These are phyloP conservation scores for Cryptococcus sp. DNA, from an alignment of 1,284 basidiomycete species.

Conservation along the genomic window DNA sequence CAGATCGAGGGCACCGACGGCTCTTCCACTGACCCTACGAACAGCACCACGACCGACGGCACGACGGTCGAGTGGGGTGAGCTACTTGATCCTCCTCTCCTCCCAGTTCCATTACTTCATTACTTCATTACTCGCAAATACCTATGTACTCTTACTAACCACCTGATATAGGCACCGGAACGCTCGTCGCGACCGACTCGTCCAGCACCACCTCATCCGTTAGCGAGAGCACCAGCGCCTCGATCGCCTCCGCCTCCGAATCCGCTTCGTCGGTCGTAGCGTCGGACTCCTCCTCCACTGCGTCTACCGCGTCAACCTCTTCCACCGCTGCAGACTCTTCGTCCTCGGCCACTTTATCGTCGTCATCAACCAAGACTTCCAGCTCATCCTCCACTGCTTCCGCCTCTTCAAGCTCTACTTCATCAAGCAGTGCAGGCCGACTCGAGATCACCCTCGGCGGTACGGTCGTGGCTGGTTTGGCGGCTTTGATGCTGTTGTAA, in stretches of 20 bases:
- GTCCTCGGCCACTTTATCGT: constrained; percentile 8
- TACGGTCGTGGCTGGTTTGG: constrained; percentile 3
- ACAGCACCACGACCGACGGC: constrained; percentile 39
- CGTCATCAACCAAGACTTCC: constrained; percentile 10
- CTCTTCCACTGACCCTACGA: constrained; percentile 38
- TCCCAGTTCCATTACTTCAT: not conserved
- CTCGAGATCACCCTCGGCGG: constrained; percentile 16
- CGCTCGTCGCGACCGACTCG: constrained; percentile 24
- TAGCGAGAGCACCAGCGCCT: constrained; percentile 6
- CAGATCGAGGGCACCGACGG: constrained; percentile 50
- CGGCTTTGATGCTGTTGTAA: constrained; percentile 3
- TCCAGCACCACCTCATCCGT: constrained; percentile 17
- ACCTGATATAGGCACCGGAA: constrained; percentile 24
- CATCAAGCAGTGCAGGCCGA: constrained; percentile 17
- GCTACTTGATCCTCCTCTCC: constrained; percentile 5
- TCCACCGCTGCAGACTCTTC: not conserved
- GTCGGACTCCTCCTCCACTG: constrained; percentile 12
- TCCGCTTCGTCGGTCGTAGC: constrained; percentile 5
- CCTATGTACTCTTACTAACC: not conserved
- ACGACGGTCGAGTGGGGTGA: constrained; percentile 44
- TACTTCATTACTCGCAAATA: not conserved
- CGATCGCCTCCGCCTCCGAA: constrained; percentile 6
- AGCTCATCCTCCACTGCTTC: constrained; percentile 13
- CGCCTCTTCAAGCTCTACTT: constrained; percentile 15
- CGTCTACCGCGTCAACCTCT: constrained; percentile 10